Evolutionary conservation across 148 eudicot genomes (phyloP).

Genomic region (Persicaria tinctoria): DNA sequence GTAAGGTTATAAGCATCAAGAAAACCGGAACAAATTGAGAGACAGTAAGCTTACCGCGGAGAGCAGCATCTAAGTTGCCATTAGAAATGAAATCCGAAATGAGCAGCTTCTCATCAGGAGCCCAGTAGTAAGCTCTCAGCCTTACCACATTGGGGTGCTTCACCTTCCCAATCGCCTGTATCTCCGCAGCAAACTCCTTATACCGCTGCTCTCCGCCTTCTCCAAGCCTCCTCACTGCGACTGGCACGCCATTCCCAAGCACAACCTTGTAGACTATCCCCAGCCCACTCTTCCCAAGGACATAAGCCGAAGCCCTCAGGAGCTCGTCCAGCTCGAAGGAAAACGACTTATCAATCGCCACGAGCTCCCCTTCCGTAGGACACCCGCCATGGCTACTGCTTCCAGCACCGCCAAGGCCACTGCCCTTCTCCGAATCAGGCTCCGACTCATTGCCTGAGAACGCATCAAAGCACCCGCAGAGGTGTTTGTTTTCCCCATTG

Average conservation of each 20-base stretch:
- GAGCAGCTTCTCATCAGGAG: constrained; percentile 94
- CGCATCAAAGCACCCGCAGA: constrained; percentile 42
- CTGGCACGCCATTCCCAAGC: constrained; percentile 84
- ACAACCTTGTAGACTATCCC: constrained; percentile 98
- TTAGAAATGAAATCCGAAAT: constrained; percentile 94
- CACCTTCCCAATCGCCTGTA: constrained; percentile 81
- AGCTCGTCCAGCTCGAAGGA: constrained; percentile 76
- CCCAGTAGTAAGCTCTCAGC: constrained; percentile 96
- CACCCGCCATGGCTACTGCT: constrained; percentile 24
- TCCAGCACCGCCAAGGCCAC: constrained; percentile 24
- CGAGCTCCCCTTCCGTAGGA: constrained; percentile 75
- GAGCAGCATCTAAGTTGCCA: constrained; percentile 83
- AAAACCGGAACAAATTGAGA: background rate
- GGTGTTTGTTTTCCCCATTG: background rate
- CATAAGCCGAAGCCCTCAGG: constrained; percentile 90
- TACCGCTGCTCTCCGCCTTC: constrained; percentile 95
- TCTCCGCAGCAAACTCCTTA: constrained; percentile 79
- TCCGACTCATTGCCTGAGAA: constrained; percentile 51
- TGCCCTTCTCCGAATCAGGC: constrained; percentile 58
- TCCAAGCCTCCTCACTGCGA: constrained; percentile 88
- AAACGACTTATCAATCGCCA: constrained; percentile 86
- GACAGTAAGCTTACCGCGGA: constrained; percentile 44
- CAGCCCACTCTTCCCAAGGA: constrained; percentile 85
- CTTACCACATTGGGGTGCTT: constrained; percentile 92
- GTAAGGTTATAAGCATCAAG: too few relatives aligned